Evolutionary conservation across 208 protist species (phyloP), one percentile per base, ranked within the genome.

Genomic region (Crithidia sp.): DNA sequence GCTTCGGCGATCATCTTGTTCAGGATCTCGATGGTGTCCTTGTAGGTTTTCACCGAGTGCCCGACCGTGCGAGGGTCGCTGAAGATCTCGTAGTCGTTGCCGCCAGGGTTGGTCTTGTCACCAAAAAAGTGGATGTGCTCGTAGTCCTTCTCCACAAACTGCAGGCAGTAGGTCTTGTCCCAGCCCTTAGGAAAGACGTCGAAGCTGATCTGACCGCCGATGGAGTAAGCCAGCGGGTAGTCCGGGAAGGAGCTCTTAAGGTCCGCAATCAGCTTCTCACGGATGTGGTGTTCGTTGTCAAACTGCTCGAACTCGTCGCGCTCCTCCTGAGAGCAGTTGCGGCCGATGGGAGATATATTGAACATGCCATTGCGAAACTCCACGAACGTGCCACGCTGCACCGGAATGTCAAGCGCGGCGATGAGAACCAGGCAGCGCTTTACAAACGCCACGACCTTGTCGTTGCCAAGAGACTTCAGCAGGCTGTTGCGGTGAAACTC

Each of bases 81-180:
- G 82, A 92, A 99, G 71, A 99, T 99, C 86, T 99, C 99, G 82
- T 99, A 99, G 90, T 99, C 99, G 91, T 99, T 99, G 37, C 99
- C 99, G 65, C 99, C 99, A 70, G 93, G 60, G 44, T 70, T 76
- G 6, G 99, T 99, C 90, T 99, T 99, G 83, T 99, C 99, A 49
- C 99, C 99, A 82, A 99, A 99, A 85, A 99, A 99, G 82, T 99
- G 97, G 77, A 99, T 99, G 28, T 91, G 85, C n/a, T 96, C 81
- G 81, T 98, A 99, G 12, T 98, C 92, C 47, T 99, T 91, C 67
- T 96, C 82, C 39, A 99, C 71, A 83, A 99, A 98, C 67, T 92
- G 85, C 7, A 99, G 86, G 87, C 98, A 99, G 84, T 99, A 99
- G 4, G 98, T 99, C 87, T 99, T 99, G 81, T 99, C 98, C 99